Conservation (phyloP, 2,329 filamentous ascomycete genomes). For the Claviceps sp. region DNA sequence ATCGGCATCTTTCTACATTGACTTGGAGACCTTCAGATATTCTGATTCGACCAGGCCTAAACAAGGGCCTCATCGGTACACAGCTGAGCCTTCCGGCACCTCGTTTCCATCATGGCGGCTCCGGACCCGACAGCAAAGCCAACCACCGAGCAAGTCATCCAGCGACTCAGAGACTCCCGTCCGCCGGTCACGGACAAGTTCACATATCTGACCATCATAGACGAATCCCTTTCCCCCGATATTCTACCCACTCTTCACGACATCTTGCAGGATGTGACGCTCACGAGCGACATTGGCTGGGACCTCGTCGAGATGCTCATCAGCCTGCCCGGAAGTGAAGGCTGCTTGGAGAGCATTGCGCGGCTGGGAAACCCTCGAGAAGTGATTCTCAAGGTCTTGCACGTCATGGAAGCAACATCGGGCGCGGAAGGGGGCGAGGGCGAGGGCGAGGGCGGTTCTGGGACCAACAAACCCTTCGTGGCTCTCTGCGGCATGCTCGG, state of each 20-base stretch:
- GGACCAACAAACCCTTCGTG: constrained; percentile 43
- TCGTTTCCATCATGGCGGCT: constrained; percentile 1
- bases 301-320: constrained; percentile 67
- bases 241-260: constrained; percentile 55
- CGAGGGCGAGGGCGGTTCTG: constrained; percentile 23
- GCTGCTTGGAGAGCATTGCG: constrained; percentile 61
- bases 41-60: too few species aligned
- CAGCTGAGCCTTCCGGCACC: too few species aligned
- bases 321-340: constrained; percentile 51
- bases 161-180: constrained; percentile 33
- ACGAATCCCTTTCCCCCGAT: constrained; percentile 55
- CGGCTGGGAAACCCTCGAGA: constrained; percentile 68
- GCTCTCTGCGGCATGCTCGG: constrained; percentile 57
- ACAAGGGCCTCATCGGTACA: too few species aligned
- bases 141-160: constrained; percentile 26
- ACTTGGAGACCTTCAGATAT: too few species aligned
- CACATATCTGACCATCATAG: constrained; percentile 67
- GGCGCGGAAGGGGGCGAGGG: constrained; percentile 19
- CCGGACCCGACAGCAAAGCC: constrained; percentile 13
- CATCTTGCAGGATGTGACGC: constrained; percentile 51
- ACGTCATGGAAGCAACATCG: constrained; percentile 47
- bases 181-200: constrained; percentile 50
- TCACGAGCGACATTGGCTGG: constrained; percentile 72
- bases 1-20: too few species aligned
- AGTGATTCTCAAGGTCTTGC: constrained; percentile 68